phyloP scores from a whole-genome alignment of 352 stramenopile genomes.

The Lagenidium giganteum region DNA sequence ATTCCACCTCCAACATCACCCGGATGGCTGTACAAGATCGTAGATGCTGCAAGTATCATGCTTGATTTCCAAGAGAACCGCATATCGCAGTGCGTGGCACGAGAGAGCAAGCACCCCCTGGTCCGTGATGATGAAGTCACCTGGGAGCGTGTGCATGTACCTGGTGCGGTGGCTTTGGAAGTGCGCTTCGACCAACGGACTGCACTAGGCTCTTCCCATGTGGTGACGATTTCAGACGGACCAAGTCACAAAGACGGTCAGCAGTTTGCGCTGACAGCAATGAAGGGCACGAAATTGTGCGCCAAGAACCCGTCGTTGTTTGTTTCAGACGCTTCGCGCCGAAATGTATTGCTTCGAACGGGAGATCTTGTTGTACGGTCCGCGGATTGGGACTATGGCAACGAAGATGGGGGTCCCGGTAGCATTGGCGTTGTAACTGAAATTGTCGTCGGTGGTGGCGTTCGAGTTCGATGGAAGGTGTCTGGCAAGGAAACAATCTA shows the following conservation, averaged over 20 bases:
- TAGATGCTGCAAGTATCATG: slow-evolving; percentile 48
- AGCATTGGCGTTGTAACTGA: slow-evolving; percentile 48
- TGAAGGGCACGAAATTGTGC: slow-evolving; percentile 27
- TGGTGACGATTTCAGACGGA: too few relatives aligned
- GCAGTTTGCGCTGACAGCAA: too few relatives aligned
- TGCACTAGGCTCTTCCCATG: slow-evolving; percentile 23
- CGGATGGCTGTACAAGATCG: slow-evolving; percentile 57
- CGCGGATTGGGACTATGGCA: slow-evolving; percentile 61
- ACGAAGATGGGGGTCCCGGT: slow-evolving; percentile 69
- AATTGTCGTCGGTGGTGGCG: slow-evolving; percentile 41
- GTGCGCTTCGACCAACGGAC: slow-evolving; percentile 63
- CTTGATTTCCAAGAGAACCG: slow-evolving; percentile 47
- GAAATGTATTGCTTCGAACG: slow-evolving; percentile 22
- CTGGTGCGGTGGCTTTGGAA: slow-evolving; percentile 55
- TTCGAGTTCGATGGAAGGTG: slow-evolving; percentile 51
- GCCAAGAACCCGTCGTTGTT: slow-evolving; percentile 32
- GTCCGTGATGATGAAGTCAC: not conserved
- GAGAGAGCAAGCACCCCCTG: slow-evolving; percentile 52
- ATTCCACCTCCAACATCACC: slow-evolving; percentile 25
- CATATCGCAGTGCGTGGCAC: slow-evolving; percentile 23
- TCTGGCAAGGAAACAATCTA: slow-evolving; percentile 38
- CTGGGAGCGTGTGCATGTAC: slow-evolving; percentile 25
- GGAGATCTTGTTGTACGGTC: slow-evolving; percentile 56
- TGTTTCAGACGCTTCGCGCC: slow-evolving; percentile 23
- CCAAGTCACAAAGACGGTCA: too few relatives aligned